Conservation (phyloP, 176 grass and related monocot species). For the Elaeis guineensis region DNA sequence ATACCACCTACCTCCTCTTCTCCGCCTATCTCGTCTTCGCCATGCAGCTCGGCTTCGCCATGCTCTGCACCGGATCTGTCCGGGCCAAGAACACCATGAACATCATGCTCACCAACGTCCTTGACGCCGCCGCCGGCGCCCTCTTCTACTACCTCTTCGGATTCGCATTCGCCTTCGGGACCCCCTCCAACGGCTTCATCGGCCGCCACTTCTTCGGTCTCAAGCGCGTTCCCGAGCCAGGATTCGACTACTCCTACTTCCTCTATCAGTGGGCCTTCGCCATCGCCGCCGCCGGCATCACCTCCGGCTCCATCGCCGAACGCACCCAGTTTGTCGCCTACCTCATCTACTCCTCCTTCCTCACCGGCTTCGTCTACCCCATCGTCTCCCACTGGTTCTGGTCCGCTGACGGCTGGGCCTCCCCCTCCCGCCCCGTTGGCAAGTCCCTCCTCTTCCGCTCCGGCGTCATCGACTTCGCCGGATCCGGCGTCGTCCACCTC, state of each 20-base stretch:
- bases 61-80: constrained; percentile 34
- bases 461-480: constrained; percentile 72
- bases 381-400: constrained; percentile 41
- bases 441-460: constrained; percentile 41
- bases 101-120: constrained; percentile 35
- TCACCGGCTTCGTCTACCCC: constrained; percentile 37
- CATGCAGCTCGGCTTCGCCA: constrained; percentile 40
- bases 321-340: constrained; percentile 32
- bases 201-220: constrained; percentile 31
- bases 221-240: constrained; percentile 14
- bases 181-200: constrained; percentile 30
- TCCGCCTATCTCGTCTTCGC: constrained; percentile 34
- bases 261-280: constrained; percentile 40
- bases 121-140: constrained; percentile 19
- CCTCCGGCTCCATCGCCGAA: constrained; percentile 38
- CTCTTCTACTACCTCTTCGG: constrained; percentile 37
- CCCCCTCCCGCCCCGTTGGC: background rate
- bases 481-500: constrained; percentile 67
- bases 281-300: constrained; percentile 29
- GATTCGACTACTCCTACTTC: constrained; percentile 32
- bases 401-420: constrained; percentile 33
- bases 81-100: constrained; percentile 27
- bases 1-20: constrained; percentile 39
- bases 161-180: constrained; percentile 31
- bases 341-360: constrained; percentile 30